phyloP scores from a whole-genome alignment of 2,329 filamentous ascomycete genomes.

The Diplocarpon rosae region DNA sequence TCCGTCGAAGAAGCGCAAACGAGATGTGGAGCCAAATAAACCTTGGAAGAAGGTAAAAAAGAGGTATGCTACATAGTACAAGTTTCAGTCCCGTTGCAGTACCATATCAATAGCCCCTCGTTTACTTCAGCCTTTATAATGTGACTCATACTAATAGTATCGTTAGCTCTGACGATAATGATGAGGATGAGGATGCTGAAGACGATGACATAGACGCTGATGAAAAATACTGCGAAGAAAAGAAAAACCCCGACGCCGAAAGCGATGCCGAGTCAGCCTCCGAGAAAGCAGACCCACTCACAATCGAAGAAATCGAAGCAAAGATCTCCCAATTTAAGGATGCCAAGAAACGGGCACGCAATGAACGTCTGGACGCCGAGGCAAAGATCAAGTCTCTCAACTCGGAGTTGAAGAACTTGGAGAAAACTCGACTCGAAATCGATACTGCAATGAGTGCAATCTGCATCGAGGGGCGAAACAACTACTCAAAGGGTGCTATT shows the following conservation, averaged over 20 bases:
- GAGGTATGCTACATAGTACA: background rate
- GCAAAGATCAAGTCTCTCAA: slow-evolving; percentile 24
- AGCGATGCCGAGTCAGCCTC: too few relatives aligned
- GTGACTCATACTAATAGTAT: background rate
- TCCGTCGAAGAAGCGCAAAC: slow-evolving; percentile 34
- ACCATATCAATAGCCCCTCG: too few relatives aligned
- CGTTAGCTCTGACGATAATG: slow-evolving; percentile 18
- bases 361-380: slow-evolving; percentile 22
- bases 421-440: background rate
- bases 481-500: slow-evolving; percentile 1
- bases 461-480: slow-evolving; percentile 2
- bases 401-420: background rate
- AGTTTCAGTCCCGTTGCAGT: too few relatives aligned
- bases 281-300: slow-evolving; percentile 29
- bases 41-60: slow-evolving; percentile 16
- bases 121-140: background rate
- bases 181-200: slow-evolving; percentile 18
- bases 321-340: slow-evolving; percentile 35
- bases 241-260: too few relatives aligned
- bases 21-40: slow-evolving; percentile 10
- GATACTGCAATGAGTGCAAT: slow-evolving; percentile 1
- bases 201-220: slow-evolving; percentile 6
- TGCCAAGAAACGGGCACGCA: slow-evolving; percentile 32
- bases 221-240: too few relatives aligned
- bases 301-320: slow-evolving; percentile 29